Evolutionary conservation across 768 basidiomycete species (phyloP).

Genomic region (Ramaria rubella): DNA sequence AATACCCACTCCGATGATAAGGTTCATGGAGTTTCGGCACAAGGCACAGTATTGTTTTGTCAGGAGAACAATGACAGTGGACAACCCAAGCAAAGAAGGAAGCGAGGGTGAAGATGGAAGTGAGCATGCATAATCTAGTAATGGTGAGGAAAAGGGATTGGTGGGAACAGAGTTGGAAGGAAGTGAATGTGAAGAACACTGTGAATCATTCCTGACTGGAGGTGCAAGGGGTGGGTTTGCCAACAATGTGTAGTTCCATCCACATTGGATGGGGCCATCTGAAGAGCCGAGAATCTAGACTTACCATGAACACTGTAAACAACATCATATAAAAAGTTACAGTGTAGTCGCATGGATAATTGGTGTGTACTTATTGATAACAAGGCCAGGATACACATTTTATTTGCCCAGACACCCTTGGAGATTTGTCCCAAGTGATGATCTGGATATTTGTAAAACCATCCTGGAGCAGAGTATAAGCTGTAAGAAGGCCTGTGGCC

Average conservation of each 20-base stretch:
- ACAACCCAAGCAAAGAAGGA: conserved; percentile 4
- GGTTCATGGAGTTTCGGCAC: too few species aligned
- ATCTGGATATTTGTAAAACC: conserved; percentile 51
- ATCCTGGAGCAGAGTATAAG: conserved; percentile 47
- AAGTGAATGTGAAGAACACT: conserved; percentile 21
- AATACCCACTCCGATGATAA: too few species aligned
- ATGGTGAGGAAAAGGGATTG: too few species aligned
- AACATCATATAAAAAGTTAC: background rate
- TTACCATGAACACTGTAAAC: conserved; percentile 53
- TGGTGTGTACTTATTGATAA: conserved; percentile 48
- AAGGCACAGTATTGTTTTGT: too few species aligned
- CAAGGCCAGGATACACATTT: conserved; percentile 49
- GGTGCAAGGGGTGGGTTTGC: conserved; percentile 34
- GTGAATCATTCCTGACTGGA: conserved; percentile 42
- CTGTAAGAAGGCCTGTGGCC: conserved; percentile 52
- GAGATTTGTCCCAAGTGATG: conserved; percentile 45
- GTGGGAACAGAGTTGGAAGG: background rate
- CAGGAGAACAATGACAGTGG: conserved; percentile 33
- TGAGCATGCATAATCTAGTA: background rate
- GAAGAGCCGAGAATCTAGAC: conserved; percentile 48
- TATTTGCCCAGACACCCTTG: conserved; percentile 52
- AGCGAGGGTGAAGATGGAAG: conserved; percentile 16
- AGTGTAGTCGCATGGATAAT: background rate
- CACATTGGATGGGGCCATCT: conserved; percentile 41
- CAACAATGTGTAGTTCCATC: conserved; percentile 27